phyloP scores from a whole-genome alignment of 2,329 filamentous ascomycete genomes.

The Apiospora rasikravindrae region DNA sequence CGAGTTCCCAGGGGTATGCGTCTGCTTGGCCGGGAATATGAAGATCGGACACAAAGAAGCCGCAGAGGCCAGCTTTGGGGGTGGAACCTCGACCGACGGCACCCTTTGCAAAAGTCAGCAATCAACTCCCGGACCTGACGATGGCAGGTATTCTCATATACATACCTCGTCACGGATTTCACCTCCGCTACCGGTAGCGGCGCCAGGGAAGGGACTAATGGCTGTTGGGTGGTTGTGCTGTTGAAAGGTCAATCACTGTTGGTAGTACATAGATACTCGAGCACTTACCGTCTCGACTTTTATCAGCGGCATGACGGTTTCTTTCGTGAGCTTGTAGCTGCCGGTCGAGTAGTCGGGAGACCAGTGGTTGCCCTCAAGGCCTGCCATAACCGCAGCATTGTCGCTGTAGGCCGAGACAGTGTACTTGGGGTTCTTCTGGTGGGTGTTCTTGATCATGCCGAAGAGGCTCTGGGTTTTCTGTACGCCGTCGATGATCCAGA shows the following conservation, averaged over 20 bases:
- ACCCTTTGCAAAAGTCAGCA: constrained; percentile 58
- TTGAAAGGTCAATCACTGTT: not conserved
- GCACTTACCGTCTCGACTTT: constrained; percentile 93
- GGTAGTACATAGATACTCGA: too few species aligned
- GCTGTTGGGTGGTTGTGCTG: constrained; percentile 89
- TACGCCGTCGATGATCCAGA: constrained; percentile 91
- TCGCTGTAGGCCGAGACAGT: constrained; percentile 98
- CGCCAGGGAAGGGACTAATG: constrained; percentile 78
- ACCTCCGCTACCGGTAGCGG: constrained; percentile 92
- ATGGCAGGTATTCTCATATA: constrained; percentile 60
- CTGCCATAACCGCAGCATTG: constrained; percentile 91
- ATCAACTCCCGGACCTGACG: not conserved
- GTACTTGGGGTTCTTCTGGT: constrained; percentile 78
- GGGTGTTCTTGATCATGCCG: constrained; percentile 95
- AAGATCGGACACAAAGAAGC: constrained; percentile 95
- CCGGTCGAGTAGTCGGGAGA: constrained; percentile 85
- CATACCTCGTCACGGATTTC: constrained; percentile 80
- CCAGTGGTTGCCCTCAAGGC: constrained; percentile 78
- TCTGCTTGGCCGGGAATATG: constrained; percentile 81
- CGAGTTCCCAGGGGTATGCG: constrained; percentile 91
- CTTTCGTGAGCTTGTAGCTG: constrained; percentile 85
- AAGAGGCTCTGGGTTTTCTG: constrained; percentile 83
- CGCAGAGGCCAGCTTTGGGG: constrained; percentile 89
- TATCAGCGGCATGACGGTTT: constrained; percentile 83
- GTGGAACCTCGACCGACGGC: constrained; percentile 91